Evolutionary conservation across 345 rosid genomes (phyloP).

Genomic region (Populus nigra): DNA sequence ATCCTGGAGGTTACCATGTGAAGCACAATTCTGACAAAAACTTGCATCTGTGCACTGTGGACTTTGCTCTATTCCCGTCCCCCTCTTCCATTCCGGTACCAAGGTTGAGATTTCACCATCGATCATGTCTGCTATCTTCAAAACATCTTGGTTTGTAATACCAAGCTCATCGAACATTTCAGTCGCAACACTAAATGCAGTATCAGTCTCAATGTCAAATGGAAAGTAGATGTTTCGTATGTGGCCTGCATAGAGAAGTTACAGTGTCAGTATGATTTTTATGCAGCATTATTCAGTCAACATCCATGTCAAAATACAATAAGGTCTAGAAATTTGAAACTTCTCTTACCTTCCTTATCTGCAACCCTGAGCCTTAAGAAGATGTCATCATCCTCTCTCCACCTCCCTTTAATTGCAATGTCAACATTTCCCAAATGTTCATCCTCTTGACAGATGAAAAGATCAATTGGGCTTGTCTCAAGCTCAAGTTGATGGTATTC

Average conservation of each 20-base stretch:
- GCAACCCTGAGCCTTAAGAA: slow-evolving; percentile 67
- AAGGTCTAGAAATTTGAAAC: not conserved
- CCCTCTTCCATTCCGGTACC: slow-evolving; percentile 66
- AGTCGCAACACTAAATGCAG: slow-evolving; percentile 68
- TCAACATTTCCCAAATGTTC: slow-evolving; percentile 49
- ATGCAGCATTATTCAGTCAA: too few species aligned
- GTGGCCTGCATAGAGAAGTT: slow-evolving; percentile 45
- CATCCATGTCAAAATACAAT: not conserved
- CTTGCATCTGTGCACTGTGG: slow-evolving; percentile 10
- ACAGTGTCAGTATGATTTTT: not conserved
- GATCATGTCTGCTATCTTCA: slow-evolving; percentile 84
- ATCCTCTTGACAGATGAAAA: slow-evolving; percentile 63
- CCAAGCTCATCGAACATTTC: slow-evolving; percentile 96
- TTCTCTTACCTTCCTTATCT: slow-evolving; percentile 71
- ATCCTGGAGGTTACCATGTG: slow-evolving; percentile 36
- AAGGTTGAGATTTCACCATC: slow-evolving; percentile 66
- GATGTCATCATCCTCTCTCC: slow-evolving; percentile 59
- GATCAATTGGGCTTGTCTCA: slow-evolving; percentile 57
- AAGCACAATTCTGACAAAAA: slow-evolving; percentile 44
- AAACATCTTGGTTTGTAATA: slow-evolving; percentile 70
- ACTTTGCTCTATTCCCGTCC: slow-evolving; percentile 27
- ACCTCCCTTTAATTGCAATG: slow-evolving; percentile 73
- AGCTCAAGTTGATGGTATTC: slow-evolving; percentile 46
- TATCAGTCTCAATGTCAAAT: slow-evolving; percentile 66
- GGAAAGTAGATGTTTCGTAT: slow-evolving; percentile 86